These are phyloP conservation scores for Nakazawaea holstii DNA, from an alignment of 805 yeast genomes.

Conservation along the genomic window DNA sequence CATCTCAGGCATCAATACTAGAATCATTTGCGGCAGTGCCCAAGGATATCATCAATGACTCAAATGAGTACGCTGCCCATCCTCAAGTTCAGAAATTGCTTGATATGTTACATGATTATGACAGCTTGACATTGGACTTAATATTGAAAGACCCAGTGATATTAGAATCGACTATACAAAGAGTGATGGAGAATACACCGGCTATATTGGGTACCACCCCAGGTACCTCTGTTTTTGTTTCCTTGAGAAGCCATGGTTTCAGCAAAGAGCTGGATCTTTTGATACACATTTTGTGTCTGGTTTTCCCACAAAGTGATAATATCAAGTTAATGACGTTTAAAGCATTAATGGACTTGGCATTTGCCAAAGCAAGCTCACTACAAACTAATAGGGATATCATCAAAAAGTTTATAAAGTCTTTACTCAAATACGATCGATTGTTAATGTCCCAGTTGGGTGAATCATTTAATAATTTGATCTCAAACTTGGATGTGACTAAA, in stretches of 20 bases:
- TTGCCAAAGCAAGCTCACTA: background rate
- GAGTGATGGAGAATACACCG: background rate
- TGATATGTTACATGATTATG: background rate
- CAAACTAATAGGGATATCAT: background rate
- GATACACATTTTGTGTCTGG: background rate
- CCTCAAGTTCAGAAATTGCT: background rate
- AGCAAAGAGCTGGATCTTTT: background rate
- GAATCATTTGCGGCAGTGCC: no score
- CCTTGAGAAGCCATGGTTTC: background rate
- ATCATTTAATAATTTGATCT: background rate
- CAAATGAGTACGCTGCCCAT: background rate
- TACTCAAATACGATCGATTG: background rate
- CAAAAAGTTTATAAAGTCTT: background rate
- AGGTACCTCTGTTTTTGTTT: background rate
- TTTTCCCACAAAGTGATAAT: background rate
- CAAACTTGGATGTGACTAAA: background rate
- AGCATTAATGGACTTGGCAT: background rate
- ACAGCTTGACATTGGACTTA: background rate
- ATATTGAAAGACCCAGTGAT: conserved; percentile 5
- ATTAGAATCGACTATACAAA: background rate
- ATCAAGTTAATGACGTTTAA: conserved; percentile 5
- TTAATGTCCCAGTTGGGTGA: background rate
- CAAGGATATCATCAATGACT: background rate
- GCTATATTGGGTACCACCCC: background rate
- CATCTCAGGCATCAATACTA: no score